Evolutionary conservation across 208 protist species (phyloP).

Genomic region (Crithidia acanthocephali): DNA sequence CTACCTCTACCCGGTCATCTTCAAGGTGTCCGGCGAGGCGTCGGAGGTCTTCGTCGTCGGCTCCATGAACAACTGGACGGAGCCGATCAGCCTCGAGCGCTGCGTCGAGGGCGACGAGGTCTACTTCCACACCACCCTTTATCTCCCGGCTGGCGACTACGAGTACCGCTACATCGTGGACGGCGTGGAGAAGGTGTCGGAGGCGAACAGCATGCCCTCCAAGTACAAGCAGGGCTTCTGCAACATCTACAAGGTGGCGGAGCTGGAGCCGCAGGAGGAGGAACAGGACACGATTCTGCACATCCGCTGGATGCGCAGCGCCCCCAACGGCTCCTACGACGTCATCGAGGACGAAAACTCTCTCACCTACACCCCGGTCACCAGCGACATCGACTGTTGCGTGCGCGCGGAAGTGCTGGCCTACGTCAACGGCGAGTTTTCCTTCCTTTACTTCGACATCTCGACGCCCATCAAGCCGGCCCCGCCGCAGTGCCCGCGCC

Average conservation of each 20-base stretch:
- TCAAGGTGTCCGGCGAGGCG: conserved; percentile 90
- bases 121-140: conserved; percentile 93
- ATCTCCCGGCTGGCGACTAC: conserved; percentile 90
- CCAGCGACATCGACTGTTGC: conserved; percentile 83
- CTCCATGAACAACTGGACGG: conserved; percentile 93
- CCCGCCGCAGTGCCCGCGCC: conserved; percentile 74
- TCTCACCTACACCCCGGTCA: conserved; percentile 75
- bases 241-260: conserved; percentile 87
- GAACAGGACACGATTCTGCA: conserved; percentile 90
- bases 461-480: conserved; percentile 82
- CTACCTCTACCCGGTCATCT: conserved; percentile 87
- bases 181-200: conserved; percentile 88
- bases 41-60: conserved; percentile 92
- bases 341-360: conserved; percentile 90
- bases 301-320: conserved; percentile 93
- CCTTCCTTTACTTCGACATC: conserved; percentile 92
- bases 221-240: conserved; percentile 89
- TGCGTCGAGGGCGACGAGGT: conserved; percentile 74
- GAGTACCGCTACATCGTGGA: conserved; percentile 95
- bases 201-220: conserved; percentile 79
- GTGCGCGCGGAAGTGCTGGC: conserved; percentile 90
- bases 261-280: conserved; percentile 71
- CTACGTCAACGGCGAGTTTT: conserved; percentile 90
- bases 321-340: conserved; percentile 70
- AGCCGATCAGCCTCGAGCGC: conserved; percentile 90